Evolutionary conservation across 257 asterid genomes (phyloP).

Genomic region (Oldenlandia corymbosa): DNA sequence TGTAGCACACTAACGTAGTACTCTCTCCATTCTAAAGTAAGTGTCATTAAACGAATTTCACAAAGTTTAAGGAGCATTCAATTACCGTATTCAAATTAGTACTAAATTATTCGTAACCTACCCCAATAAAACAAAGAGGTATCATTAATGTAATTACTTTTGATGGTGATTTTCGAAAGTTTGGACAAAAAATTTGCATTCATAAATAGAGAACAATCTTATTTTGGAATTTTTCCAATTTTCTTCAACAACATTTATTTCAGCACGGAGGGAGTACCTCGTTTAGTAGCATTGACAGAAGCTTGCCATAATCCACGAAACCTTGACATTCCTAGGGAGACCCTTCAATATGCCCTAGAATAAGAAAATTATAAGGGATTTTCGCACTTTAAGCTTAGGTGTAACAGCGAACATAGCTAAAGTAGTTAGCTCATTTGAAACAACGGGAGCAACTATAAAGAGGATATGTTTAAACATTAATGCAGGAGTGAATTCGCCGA

Average conservation of each 20-base stretch:
- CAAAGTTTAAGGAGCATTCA: no score
- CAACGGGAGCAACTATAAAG: background rate
- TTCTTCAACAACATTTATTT: background rate
- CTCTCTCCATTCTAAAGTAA: no score
- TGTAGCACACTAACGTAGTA: no score
- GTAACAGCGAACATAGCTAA: background rate
- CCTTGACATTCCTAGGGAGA: conserved; percentile 51
- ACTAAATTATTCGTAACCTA: no score
- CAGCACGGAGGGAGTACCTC: conserved; percentile 34
- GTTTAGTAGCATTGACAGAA: conserved; percentile 71
- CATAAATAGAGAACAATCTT: no score
- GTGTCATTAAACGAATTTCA: no score
- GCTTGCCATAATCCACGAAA: conserved; percentile 70
- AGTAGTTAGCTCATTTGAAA: background rate
- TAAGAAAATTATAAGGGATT: background rate
- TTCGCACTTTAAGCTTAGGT: background rate
- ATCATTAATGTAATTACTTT: no score
- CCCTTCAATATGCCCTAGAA: conserved; percentile 11
- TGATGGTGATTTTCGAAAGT: no score
- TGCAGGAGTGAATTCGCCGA: background rate
- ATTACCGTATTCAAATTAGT: no score
- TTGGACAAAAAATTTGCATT: no score
- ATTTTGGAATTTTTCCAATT: background rate
- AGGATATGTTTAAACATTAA: background rate
- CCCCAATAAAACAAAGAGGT: no score